Evolutionary conservation across 805 yeast species (phyloP).

Genomic region (Ogataea trehaloabstinens): DNA sequence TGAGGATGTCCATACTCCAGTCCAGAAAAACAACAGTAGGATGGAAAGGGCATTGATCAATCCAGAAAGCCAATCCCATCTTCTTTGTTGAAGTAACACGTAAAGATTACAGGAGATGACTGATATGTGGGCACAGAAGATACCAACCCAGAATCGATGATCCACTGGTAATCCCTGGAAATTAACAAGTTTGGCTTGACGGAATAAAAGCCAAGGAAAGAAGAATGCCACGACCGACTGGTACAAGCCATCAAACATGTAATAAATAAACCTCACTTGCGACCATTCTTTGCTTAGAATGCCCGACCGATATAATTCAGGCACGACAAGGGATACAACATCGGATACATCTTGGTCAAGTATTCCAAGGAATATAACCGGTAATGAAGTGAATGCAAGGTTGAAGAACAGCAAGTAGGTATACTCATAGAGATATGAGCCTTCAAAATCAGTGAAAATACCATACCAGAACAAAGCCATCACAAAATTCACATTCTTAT

Average conservation of each 20-base stretch:
- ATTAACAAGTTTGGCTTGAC: constrained; percentile 40
- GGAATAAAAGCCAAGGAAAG: constrained; percentile 61
- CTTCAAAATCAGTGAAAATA: constrained; percentile 65
- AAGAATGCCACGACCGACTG: constrained; percentile 69
- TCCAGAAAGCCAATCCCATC: constrained; percentile 76
- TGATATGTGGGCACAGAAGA: constrained; percentile 55
- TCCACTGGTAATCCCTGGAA: constrained; percentile 53
- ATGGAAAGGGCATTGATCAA: constrained; percentile 53
- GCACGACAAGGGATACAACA: constrained; percentile 61
- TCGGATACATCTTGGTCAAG: constrained; percentile 76
- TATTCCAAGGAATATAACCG: constrained; percentile 69
- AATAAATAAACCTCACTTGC: constrained; percentile 54
- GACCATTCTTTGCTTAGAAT: constrained; percentile 65
- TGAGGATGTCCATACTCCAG: constrained; percentile 71
- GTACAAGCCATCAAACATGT: constrained; percentile 67
- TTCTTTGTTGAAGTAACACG: constrained; percentile 62
- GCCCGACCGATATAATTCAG: constrained; percentile 69
- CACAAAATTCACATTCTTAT: constrained; percentile 73
- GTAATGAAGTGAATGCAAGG: constrained; percentile 77
- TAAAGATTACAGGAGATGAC: constrained; percentile 65
- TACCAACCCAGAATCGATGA: constrained; percentile 73
- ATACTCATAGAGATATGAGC: constrained; percentile 73
- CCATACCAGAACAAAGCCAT: constrained; percentile 78
- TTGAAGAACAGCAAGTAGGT: constrained; percentile 78
- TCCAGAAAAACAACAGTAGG: constrained; percentile 66